Base-by-base conservation (phyloP, 2,329 filamentous ascomycete species). In the Cladosporium sp. region DNA sequence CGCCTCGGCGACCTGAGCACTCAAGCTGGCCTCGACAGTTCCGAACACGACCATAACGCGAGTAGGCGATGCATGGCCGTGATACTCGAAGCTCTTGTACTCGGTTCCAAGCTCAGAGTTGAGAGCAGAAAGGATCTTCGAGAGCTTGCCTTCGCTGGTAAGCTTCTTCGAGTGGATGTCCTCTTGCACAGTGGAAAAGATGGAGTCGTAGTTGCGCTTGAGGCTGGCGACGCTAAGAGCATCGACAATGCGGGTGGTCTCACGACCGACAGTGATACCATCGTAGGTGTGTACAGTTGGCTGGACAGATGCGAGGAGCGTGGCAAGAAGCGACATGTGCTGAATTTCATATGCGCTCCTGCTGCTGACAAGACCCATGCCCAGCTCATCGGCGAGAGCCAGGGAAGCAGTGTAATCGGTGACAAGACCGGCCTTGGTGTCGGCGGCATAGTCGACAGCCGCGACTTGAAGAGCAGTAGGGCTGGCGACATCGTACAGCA, bases 21-120 rank as follows among this genome's bases (percentile, higher is more conserved):
- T 86, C 61, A 97, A 79, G 67, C 94, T 92, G 14, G 90, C 86
- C 78, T 99, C 94, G 5, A 92, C 85, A 61, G 91, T 96, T 66
- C 94, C 94, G 67, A 99, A 97, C 45, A 91, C 89, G 30, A 97
- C 92, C 36, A 97, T 79, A 15, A 99, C 91, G 9, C 87, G 86
- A 64, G 93, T 89, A 3, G 94, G 85, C 43, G 85, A 79, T 51
- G 84, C 79, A 71, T 97, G 91, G 22, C 94, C 94, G 69, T 88
- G 84, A 78, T 99, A 99, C 77, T 99, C 94, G 67, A 97, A 99
- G 6, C 91, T 85, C 69, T 88, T 84, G 73, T 99, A 99, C 65
- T 93, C 87, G 45, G 94, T 97, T 60, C 93, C 94, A 22, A 99
- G 86, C 78, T 97, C 92, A 63, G 86, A 85, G 75, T 97, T 99